phyloP scores from a whole-genome alignment of 257 asterid species.

The Hygrophila difformis region DNA sequence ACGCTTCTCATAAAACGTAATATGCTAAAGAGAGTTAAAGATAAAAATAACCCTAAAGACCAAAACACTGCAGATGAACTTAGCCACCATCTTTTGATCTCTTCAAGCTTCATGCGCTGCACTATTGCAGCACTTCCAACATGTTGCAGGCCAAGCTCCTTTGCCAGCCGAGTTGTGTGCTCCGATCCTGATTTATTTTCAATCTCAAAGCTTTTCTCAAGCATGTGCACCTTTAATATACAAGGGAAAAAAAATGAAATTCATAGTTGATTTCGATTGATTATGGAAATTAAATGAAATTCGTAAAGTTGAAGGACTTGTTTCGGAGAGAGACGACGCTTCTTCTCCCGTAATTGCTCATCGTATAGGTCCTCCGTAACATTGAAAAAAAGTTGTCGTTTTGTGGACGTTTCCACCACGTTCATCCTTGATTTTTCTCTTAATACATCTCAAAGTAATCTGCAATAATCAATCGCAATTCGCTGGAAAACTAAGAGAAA shows the following conservation, averaged over 20 bases:
- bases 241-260: too few relatives aligned
- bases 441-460: constrained; percentile 2
- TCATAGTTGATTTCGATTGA: background rate
- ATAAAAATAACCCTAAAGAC: too few relatives aligned
- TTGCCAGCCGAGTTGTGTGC: constrained; percentile 81
- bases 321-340: constrained; percentile 88
- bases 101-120: too few relatives aligned
- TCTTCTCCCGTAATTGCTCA: constrained; percentile 91
- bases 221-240: constrained; percentile 62
- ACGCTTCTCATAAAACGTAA: too few relatives aligned
- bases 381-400: constrained; percentile 76
- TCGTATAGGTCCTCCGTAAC: constrained; percentile 66
- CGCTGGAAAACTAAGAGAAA: constrained; percentile 1
- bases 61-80: too few relatives aligned
- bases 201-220: constrained; percentile 90
- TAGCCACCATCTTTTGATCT: too few relatives aligned
- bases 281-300: background rate
- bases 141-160: constrained; percentile 89
- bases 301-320: constrained; percentile 37
- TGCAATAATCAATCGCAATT: background rate
- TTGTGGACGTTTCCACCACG: constrained; percentile 64
- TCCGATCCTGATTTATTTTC: constrained; percentile 99
- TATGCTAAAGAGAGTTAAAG: too few relatives aligned
- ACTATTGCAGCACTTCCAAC: too few relatives aligned
- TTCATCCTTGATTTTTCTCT: constrained; percentile 61